phyloP scores from a whole-genome alignment of 768 basidiomycete species.

The Hygrophorus pudorinus region DNA sequence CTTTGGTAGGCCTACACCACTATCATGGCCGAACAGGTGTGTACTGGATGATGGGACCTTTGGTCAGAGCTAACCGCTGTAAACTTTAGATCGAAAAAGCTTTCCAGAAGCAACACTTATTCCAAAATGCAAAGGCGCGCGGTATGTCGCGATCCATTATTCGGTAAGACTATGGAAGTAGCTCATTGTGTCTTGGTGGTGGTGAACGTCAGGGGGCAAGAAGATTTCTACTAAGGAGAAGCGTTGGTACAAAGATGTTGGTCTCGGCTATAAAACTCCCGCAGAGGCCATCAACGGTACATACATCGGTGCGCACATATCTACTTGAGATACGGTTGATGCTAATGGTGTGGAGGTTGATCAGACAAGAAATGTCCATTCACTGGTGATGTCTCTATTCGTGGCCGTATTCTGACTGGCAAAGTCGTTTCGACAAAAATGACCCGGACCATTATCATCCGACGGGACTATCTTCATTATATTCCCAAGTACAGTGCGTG shows the following conservation, averaged over 20 bases:
- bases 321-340: background rate
- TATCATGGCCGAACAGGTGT: conserved; percentile 14
- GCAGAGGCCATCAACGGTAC: conserved; percentile 90
- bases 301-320: conserved; percentile 70
- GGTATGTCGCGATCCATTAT: conserved; percentile 63
- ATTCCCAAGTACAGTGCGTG: conserved; percentile 95
- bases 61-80: background rate
- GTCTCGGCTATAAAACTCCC: conserved; percentile 94
- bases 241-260: conserved; percentile 99
- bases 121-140: conserved; percentile 92
- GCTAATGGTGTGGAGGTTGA: background rate
- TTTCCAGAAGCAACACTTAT: conserved; percentile 95
- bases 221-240: conserved; percentile 91
- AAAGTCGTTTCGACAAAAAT: conserved; percentile 98
- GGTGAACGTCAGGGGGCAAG: conserved; percentile 51
- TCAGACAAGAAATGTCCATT: conserved; percentile 99
- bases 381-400: conserved; percentile 94
- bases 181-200: conserved; percentile 7
- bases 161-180: conserved; percentile 6
- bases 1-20: background rate
- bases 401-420: conserved; percentile 97
- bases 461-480: conserved; percentile 90
- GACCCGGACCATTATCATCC: conserved; percentile 97
- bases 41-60: background rate
- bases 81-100: conserved; percentile 79